phyloP scores from a whole-genome alignment of 805 yeast genomes.

The Wickerhamiella cacticola region DNA sequence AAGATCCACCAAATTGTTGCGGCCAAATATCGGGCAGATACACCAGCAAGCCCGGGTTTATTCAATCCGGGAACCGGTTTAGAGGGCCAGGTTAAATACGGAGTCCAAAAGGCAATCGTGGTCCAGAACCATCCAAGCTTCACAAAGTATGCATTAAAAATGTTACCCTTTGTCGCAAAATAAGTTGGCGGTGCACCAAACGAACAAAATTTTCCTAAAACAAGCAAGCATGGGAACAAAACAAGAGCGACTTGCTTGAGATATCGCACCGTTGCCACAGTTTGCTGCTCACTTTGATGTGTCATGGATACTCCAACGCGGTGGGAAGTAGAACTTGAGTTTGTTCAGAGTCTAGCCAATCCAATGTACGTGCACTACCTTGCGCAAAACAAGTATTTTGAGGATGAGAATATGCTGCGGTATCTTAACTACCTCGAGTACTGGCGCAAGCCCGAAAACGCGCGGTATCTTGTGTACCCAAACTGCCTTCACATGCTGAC shows the following conservation, averaged over 20 bases:
- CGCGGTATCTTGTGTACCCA: slow-evolving; percentile 68
- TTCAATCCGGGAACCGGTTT: background rate
- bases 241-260: slow-evolving; percentile 4
- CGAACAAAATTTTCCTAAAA: slow-evolving; percentile 15
- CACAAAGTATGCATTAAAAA: slow-evolving; percentile 64
- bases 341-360: slow-evolving; percentile 85
- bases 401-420: slow-evolving; percentile 56
- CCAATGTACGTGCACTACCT: slow-evolving; percentile 75
- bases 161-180: slow-evolving; percentile 43
- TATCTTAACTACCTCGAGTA: slow-evolving; percentile 74
- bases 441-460: slow-evolving; percentile 66
- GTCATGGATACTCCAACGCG: slow-evolving; percentile 30
- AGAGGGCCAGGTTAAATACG: slow-evolving; percentile 7
- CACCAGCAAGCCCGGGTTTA: slow-evolving; percentile 11
- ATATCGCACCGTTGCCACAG: background rate
- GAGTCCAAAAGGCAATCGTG: slow-evolving; percentile 31
- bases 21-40: slow-evolving; percentile 33
- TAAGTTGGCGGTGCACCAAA: slow-evolving; percentile 20
- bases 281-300: background rate
- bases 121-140: slow-evolving; percentile 96
- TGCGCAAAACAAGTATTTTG: slow-evolving; percentile 71
- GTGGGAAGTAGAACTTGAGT: slow-evolving; percentile 86
- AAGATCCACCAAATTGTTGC: slow-evolving; percentile 73
- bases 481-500: slow-evolving; percentile 74
- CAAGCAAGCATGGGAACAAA: slow-evolving; percentile 14